phyloP scores from a whole-genome alignment of 495 filamentous ascomycete genomes.

The Hypoxylon lenormandii region DNA sequence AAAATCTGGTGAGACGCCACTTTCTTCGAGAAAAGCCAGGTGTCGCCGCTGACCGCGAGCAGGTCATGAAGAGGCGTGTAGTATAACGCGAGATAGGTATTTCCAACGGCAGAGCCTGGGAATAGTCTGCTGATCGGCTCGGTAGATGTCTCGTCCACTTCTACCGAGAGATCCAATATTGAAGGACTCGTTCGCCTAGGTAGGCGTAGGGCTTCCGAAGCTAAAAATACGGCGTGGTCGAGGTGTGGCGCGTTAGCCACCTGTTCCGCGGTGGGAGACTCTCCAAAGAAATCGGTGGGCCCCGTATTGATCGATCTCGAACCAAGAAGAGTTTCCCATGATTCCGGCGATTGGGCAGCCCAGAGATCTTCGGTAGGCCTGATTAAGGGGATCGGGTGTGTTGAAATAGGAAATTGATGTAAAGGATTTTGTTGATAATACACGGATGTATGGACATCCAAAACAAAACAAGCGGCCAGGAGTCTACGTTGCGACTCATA shows the following conservation, averaged over 20 bases:
- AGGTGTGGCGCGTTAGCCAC: conserved; percentile 43
- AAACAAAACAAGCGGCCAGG: conserved; percentile 62
- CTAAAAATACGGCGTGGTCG: conserved; percentile 56
- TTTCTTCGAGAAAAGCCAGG: conserved; percentile 62
- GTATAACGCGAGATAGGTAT: conserved; percentile 62
- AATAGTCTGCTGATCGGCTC: conserved; percentile 56
- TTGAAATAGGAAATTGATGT: conserved; percentile 41
- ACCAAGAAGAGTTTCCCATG: conserved; percentile 50
- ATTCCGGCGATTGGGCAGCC: conserved; percentile 53
- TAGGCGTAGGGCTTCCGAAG: conserved; percentile 54
- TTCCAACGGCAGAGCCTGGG: conserved; percentile 53
- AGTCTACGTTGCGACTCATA: conserved; percentile 63
- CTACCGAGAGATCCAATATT: conserved; percentile 48
- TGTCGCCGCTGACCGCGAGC: conserved; percentile 62
- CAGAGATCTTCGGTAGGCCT: conserved; percentile 55
- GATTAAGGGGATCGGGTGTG: conserved; percentile 55
- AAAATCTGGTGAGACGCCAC: conserved; percentile 53
- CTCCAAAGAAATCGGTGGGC: conserved; percentile 45
- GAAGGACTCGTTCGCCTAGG: conserved; percentile 50
- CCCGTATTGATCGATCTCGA: conserved; percentile 46
- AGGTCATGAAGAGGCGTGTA: conserved; percentile 63
- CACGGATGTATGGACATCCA: conserved; percentile 64
- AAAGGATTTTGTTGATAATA: conserved; percentile 60
- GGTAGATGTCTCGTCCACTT: conserved; percentile 47
- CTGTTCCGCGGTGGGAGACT: conserved; percentile 50